A percentile compares a stretch with the other conserved stretches of the same genome.
phyloP scores from a whole-genome alignment of 78 protist genomes.

The Dictyostelium purpureum region DNA sequence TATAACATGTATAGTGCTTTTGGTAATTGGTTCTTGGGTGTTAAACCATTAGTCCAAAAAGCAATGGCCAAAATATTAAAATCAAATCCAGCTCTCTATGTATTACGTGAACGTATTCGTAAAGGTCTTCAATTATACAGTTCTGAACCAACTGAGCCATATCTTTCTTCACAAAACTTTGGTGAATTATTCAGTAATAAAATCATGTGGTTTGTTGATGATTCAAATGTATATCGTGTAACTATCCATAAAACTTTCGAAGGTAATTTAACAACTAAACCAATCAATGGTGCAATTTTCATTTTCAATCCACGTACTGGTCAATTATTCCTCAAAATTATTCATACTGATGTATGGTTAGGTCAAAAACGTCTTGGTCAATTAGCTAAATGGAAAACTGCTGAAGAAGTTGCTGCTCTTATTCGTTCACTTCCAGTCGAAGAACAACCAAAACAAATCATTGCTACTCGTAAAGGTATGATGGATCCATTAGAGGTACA shows the following conservation, averaged over 20 bases:
- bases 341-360: constrained; percentile 99
- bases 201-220: constrained; percentile 99
- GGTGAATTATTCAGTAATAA: constrained; percentile 98
- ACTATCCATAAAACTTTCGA: constrained; percentile 99
- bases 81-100: constrained; percentile 98
- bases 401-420: constrained; percentile 99
- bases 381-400: constrained; percentile 99
- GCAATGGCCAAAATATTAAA: constrained; percentile 98
- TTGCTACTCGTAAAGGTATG: constrained; percentile 98
- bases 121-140: constrained; percentile 99
- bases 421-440: constrained; percentile 99
- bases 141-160: constrained; percentile 94
- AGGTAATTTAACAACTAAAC: constrained; percentile 95
- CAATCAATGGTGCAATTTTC: constrained; percentile 99
- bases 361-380: constrained; percentile 99
- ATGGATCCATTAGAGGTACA: constrained; percentile 99
- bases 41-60: constrained; percentile 92
- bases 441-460: constrained; percentile 99
- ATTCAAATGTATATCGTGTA: constrained; percentile 99
- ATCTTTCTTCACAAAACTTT: constrained; percentile 94
- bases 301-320: constrained; percentile 99
- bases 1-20: constrained; percentile 97
- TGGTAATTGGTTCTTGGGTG: constrained; percentile 99
- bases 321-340: constrained; percentile 98
- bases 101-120: constrained; percentile 99